phyloP scores from a whole-genome alignment of 2,329 filamentous ascomycete genomes.

The Fusarium annulatum region DNA sequence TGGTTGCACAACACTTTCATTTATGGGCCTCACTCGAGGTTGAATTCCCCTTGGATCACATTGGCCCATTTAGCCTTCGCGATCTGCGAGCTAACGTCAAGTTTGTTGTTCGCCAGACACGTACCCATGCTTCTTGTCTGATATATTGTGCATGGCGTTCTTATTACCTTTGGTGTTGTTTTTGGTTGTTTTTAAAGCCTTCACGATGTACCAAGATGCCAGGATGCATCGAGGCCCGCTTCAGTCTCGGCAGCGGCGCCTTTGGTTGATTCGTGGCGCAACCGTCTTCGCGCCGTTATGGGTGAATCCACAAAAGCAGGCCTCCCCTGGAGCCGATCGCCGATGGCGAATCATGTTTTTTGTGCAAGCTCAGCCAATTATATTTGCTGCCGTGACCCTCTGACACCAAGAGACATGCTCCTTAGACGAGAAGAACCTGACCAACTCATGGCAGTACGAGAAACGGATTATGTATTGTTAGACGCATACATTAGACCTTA shows the following conservation, averaged over 20 bases:
- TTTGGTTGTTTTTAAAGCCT: neutral
- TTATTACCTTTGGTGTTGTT: neutral
- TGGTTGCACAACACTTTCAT: constrained; percentile 27
- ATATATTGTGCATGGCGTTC: neutral
- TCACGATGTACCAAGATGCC: neutral
- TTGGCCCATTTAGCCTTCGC: constrained; percentile 10
- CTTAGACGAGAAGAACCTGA: constrained; percentile 2
- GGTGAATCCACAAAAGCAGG: constrained; percentile 17
- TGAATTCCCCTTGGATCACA: neutral
- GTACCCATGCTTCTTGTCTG: constrained; percentile 29
- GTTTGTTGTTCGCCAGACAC: constrained; percentile 13
- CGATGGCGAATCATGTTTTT: constrained; percentile 31
- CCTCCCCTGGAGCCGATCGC: constrained; percentile 30
- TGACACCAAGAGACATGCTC: neutral
- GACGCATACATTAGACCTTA: neutral
- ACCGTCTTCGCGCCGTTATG: constrained; percentile 23
- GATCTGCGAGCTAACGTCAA: neutral
- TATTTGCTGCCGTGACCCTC: neutral
- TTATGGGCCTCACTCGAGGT: neutral
- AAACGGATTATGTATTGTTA: constrained; percentile 10
- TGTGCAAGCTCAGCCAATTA: constrained; percentile 8
- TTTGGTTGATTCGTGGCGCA: constrained; percentile 30
- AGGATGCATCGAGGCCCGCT: constrained; percentile 12
- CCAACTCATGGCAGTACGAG: neutral
- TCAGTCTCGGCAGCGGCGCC: constrained; percentile 32